Conservation (phyloP, 1,284 basidiomycete genomes). For the Ceratobasidium sp. region DNA sequence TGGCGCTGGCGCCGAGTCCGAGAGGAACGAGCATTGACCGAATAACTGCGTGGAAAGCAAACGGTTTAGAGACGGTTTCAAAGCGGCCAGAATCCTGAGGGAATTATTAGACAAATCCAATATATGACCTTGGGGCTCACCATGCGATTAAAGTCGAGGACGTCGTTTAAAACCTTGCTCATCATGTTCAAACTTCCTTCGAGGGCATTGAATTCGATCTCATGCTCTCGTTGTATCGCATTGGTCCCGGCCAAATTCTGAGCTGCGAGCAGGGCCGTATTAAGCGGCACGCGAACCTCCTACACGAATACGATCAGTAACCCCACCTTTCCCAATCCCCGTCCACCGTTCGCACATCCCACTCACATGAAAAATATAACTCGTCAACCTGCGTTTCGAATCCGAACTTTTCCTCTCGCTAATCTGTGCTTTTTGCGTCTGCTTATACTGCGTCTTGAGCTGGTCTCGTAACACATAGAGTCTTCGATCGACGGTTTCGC, state of each 20-base stretch:
- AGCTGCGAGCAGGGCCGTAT: slow-evolving; percentile 84
- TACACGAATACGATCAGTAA: slow-evolving; percentile 27
- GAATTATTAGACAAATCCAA: slow-evolving; percentile 51
- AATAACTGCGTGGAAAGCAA: slow-evolving; percentile 83
- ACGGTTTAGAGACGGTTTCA: slow-evolving; percentile 72
- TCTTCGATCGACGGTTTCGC: slow-evolving; percentile 39
- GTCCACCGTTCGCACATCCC: background rate
- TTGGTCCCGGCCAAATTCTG: slow-evolving; percentile 85
- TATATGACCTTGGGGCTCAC: background rate
- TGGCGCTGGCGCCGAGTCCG: slow-evolving; percentile 72
- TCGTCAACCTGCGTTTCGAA: slow-evolving; percentile 72
- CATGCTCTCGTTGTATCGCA: slow-evolving; percentile 63
- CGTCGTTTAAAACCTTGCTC: slow-evolving; percentile 88
- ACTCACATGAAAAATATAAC: slow-evolving; percentile 74
- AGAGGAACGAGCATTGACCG: slow-evolving; percentile 78
- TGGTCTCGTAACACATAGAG: slow-evolving; percentile 41
- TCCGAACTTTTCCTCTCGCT: slow-evolving; percentile 80
- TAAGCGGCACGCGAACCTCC: slow-evolving; percentile 87
- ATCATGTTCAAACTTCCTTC: slow-evolving; percentile 86
- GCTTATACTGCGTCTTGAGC: slow-evolving; percentile 58
- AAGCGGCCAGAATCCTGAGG: slow-evolving; percentile 79
- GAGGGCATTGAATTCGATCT: slow-evolving; percentile 79
- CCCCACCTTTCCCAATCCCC: background rate
- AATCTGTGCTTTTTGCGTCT: slow-evolving; percentile 82
- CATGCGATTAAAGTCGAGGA: slow-evolving; percentile 65